These are phyloP conservation scores for Kickxella alabastrina DNA, from an alignment of 192 early-diverging fungal genomes.

Conservation along the genomic window DNA sequence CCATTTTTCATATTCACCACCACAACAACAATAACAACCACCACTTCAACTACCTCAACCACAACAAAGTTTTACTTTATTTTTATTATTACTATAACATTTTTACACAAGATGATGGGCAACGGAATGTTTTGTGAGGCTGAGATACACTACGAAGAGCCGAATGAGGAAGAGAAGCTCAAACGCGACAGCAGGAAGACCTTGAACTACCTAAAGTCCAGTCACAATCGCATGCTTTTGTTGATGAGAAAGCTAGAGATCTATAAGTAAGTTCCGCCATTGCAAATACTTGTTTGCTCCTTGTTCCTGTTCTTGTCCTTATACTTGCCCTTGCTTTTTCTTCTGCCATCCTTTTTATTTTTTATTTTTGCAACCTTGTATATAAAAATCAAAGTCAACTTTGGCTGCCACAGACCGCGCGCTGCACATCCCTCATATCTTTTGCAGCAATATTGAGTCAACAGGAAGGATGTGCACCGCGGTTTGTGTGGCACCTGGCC, in stretches of 20 bases:
- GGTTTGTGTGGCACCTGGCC: too few species aligned
- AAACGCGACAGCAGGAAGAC: conserved; percentile 25
- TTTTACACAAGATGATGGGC: conserved; percentile 23
- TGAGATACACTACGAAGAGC: conserved; percentile 17
- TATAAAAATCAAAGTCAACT: too few species aligned
- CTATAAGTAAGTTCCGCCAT: conserved; percentile 31
- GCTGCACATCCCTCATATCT: too few species aligned
- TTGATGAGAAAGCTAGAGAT: conserved; percentile 21
- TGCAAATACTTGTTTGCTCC: background rate
- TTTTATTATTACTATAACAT: background rate
- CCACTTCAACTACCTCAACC: background rate
- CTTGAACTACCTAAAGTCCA: conserved; percentile 27
- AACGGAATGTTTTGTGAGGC: conserved; percentile 45
- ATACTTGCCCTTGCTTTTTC: background rate
- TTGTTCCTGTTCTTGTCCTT: background rate
- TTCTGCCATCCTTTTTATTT: background rate
- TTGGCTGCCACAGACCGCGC: too few species aligned
- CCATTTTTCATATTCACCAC: conserved; percentile 3
- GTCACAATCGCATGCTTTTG: conserved; percentile 21
- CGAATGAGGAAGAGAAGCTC: conserved; percentile 17
- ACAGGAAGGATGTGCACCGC: too few species aligned
- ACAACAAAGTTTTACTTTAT: background rate
- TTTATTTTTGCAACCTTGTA: too few species aligned
- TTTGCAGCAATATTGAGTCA: too few species aligned
- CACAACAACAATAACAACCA: too few species aligned